phyloP scores from a whole-genome alignment of 495 filamentous ascomycete species.

The Mycothermus thermophilus region DNA sequence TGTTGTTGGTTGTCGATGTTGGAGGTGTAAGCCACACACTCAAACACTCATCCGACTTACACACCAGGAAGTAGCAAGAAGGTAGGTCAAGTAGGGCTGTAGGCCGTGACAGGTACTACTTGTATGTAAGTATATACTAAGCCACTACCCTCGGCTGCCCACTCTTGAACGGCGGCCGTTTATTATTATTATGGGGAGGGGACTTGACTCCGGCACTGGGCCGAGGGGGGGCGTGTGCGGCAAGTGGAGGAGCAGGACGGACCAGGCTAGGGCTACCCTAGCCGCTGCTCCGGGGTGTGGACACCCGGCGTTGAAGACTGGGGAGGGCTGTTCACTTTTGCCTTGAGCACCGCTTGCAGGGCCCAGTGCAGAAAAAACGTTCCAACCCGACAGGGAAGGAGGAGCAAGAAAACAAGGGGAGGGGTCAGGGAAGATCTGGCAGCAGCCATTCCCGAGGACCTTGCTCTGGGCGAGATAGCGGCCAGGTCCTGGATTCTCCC shows the following conservation, averaged over 20 bases:
- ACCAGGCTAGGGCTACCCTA: slow-evolving; percentile 30
- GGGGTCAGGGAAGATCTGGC: slow-evolving; percentile 28
- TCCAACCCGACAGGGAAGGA: slow-evolving; percentile 43
- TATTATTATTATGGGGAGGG: too few relatives aligned
- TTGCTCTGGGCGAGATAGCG: slow-evolving; percentile 17
- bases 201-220: slow-evolving; percentile 36
- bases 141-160: slow-evolving; percentile 27
- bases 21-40: too few relatives aligned
- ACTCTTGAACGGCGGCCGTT: slow-evolving; percentile 36
- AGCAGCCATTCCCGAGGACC: slow-evolving; percentile 16
- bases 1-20: too few relatives aligned
- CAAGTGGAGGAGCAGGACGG: slow-evolving; percentile 22
- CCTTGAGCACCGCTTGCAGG: slow-evolving; percentile 31
- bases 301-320: too few relatives aligned
- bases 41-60: too few relatives aligned
- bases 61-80: too few relatives aligned
- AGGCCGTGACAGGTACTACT: too few relatives aligned
- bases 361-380: slow-evolving; percentile 28
- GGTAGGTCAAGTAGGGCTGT: too few relatives aligned
- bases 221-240: slow-evolving; percentile 25
- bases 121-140: slow-evolving; percentile 38
- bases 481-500: slow-evolving; percentile 1
- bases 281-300: slow-evolving; percentile 28
- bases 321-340: slow-evolving; percentile 4
- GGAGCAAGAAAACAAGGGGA: slow-evolving; percentile 23